phyloP scores from a whole-genome alignment of 768 basidiomycete species.

The Tephrocybe sp. region DNA sequence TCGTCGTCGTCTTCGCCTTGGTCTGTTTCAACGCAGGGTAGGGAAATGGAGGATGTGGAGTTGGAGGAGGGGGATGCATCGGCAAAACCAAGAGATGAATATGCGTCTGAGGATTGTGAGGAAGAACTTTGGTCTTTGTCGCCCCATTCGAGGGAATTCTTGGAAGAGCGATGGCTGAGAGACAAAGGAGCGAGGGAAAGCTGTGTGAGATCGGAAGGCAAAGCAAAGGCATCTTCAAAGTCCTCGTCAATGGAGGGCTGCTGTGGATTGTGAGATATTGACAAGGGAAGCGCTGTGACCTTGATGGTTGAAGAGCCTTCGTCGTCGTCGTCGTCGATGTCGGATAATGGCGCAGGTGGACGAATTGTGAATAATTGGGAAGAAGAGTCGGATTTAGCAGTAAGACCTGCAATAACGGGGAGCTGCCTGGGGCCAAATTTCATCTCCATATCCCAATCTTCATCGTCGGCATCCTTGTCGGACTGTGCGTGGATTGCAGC shows the following conservation, averaged over 20 bases:
- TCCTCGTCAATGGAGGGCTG: conserved; percentile 66
- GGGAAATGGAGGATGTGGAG: conserved; percentile 62
- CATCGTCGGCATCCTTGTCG: conserved; percentile 65
- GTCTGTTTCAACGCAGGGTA: conserved; percentile 74
- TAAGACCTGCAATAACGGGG: conserved; percentile 36
- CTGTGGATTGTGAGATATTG: conserved; percentile 30
- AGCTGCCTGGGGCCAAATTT: conserved; percentile 59
- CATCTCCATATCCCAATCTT: conserved; percentile 85
- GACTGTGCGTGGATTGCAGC: conserved; percentile 57
- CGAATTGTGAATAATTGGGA: conserved; percentile 59
- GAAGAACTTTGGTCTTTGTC: conserved; percentile 82
- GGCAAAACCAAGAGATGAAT: conserved; percentile 76
- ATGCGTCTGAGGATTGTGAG: conserved; percentile 86
- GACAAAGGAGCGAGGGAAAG: conserved; percentile 81
- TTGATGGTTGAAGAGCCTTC: conserved; percentile 87
- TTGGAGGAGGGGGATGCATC: conserved; percentile 72
- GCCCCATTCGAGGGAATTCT: conserved; percentile 83
- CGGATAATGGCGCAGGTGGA: conserved; percentile 53
- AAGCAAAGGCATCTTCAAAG: conserved; percentile 79
- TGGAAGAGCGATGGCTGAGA: conserved; percentile 75
- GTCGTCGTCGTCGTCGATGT: conserved; percentile 63
- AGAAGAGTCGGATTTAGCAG: conserved; percentile 37
- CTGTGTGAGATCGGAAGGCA: conserved; percentile 78
- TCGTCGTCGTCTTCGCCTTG: conserved; percentile 71
- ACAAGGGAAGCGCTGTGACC: conserved; percentile 51